These are phyloP conservation scores for Chlamydomonas sp. DNA, from an alignment of 139 green algal genomes.

Conservation along the genomic window DNA sequence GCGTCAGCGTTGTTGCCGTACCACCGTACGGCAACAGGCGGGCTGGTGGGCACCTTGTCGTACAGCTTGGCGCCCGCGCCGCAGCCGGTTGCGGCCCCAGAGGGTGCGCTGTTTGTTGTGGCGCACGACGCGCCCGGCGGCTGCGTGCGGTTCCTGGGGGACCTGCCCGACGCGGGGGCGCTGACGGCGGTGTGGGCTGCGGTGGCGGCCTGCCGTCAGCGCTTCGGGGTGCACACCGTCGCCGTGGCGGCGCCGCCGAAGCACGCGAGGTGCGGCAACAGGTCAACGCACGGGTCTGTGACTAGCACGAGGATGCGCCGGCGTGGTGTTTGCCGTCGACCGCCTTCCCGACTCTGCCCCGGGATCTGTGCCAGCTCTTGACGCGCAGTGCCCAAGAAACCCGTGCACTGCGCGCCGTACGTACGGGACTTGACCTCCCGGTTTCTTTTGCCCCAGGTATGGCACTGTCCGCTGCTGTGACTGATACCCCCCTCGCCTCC, in stretches of 20 bases:
- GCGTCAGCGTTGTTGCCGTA: neutral
- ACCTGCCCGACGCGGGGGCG: neutral
- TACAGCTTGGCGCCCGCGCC: neutral
- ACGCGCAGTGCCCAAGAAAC: neutral
- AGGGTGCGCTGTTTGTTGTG: slow-evolving; percentile 1
- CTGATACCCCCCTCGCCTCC: neutral
- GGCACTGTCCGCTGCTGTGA: too few species aligned
- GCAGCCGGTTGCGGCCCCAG: neutral
- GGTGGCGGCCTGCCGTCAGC: slow-evolving; percentile 15
- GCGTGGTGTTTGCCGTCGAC: neutral
- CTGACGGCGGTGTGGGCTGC: slow-evolving; percentile 26
- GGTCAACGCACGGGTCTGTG: neutral
- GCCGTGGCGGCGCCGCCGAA: slow-evolving; percentile 46
- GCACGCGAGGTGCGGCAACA: slow-evolving; percentile 35
- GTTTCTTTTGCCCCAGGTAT: too few species aligned
- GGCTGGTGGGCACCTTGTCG: too few species aligned
- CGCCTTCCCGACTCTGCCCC: neutral
- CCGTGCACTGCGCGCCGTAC: too few species aligned
- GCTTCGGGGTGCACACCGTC: slow-evolving; percentile 32
- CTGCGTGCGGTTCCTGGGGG: slow-evolving; percentile 10
- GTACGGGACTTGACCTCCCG: too few species aligned
- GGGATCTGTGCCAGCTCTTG: neutral
- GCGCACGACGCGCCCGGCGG: slow-evolving; percentile 13
- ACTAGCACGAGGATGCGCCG: neutral
- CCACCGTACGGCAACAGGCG: too few species aligned